Evolutionary conservation across 176 grass and related monocot genomes (phyloP).

Genomic region (Triticum monococcum): DNA sequence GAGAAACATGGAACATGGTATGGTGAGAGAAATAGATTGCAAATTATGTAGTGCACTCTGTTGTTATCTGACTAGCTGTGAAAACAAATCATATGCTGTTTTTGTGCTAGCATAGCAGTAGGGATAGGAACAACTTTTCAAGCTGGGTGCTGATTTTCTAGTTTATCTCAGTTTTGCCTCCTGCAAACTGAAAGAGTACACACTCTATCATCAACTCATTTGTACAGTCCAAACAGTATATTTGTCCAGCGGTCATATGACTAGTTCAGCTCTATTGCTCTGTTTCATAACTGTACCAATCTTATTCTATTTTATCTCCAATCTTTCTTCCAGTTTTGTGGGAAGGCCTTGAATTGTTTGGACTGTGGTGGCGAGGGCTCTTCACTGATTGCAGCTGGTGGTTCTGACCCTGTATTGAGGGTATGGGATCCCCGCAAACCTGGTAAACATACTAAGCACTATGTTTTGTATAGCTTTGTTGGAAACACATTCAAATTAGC

Average conservation of each 20-base stretch:
- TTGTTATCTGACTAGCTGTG: not conserved
- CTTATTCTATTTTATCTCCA: constrained; percentile 2
- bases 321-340: constrained; percentile 60
- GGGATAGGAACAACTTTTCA: not conserved
- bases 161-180: not conserved
- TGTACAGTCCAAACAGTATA: not conserved
- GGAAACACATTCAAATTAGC: not conserved
- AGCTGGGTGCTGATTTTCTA: constrained; percentile 2
- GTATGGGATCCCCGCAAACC: constrained; percentile 98
- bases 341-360: constrained; percentile 88
- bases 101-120: not conserved
- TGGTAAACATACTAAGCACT: constrained; percentile 52
- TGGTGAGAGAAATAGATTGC: not conserved
- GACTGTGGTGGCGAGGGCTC: constrained; percentile 85
- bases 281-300: constrained; percentile 1
- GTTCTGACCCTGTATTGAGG: constrained; percentile 81
- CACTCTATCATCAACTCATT: not conserved
- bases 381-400: constrained; percentile 78
- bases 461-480: not conserved
- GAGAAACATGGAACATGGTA: constrained; percentile 87
- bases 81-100: not conserved
- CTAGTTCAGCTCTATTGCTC: not conserved
- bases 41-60: not conserved
- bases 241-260: not conserved
- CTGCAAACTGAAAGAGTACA: not conserved